Evolutionary conservation across 768 basidiomycete genomes (phyloP), one percentile per base, ranked within the genome.

Genomic region (Macrolepiota albuminosa): DNA sequence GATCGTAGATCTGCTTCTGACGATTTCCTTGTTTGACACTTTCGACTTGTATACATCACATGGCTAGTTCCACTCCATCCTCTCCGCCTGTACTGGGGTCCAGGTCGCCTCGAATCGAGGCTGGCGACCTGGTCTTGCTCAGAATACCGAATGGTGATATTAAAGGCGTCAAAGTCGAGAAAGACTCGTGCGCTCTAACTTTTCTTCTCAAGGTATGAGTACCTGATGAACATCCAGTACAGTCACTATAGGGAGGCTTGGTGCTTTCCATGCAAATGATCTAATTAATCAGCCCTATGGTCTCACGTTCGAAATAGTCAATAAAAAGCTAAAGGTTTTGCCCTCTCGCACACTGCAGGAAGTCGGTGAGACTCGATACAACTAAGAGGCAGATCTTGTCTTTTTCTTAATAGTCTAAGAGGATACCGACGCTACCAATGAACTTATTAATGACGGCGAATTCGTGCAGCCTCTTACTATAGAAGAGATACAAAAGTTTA

Each of bases 391-490:
- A 9, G 40, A 37, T 9, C 16, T 8, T 13, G 18, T 36, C 56
- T n/a, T 33, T 36, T 46, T 33, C 50, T 59, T n/a, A 59, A 21
- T n/a, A 62, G 21, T 54, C 43, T 6, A 66, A 96, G 96, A 95
- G 85, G 96, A 98, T 68, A 98, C 95, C 13, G 89, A 91, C 54
- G 96, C 95, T 1, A 99, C 95, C 4, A 99, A 99, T 67, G 95
- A 99, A 68, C 81, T 94, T 4, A 99, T 99, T 26, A 89, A 91
- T 66, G 95, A 96, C 62, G 89, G 87, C 3, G 82, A 86, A 67
- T 84, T 85, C 56, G 89, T 95, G 0, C 93, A 96, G 64, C 89
- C 92, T 33, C 73, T 98, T 60, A 91, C 91, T 2, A 72, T 84
- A 31, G 85, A 84, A 45, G 96, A 98, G 69, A 98, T 99, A 53